Conservation (phyloP, 371 early-diverging fungal species). For the Mucor piriformis region DNA sequence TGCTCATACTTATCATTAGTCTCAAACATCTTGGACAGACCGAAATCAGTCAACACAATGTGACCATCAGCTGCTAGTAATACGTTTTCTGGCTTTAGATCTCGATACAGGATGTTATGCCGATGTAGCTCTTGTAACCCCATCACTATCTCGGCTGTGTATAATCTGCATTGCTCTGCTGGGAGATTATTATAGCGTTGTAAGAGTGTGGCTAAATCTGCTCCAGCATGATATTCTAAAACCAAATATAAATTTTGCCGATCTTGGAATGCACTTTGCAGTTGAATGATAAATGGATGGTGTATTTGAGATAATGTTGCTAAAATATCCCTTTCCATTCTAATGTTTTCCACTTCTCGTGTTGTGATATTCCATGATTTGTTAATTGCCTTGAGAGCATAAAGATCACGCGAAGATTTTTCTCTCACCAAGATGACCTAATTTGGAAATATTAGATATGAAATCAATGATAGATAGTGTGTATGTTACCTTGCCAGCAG, state of each 20-base stretch:
- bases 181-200: slow-evolving; percentile 34
- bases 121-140: slow-evolving; percentile 80
- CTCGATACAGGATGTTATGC: slow-evolving; percentile 76
- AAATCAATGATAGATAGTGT: neutral
- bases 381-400: slow-evolving; percentile 95
- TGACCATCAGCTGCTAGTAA: slow-evolving; percentile 69
- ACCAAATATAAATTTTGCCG: slow-evolving; percentile 89
- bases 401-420: slow-evolving; percentile 57
- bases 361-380: slow-evolving; percentile 87
- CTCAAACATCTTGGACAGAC: slow-evolving; percentile 66
- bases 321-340: slow-evolving; percentile 50
- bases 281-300: slow-evolving; percentile 94
- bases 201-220: slow-evolving; percentile 70
- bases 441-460: neutral
- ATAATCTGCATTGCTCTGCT: slow-evolving; percentile 59
- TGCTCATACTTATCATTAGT: slow-evolving; percentile 46
- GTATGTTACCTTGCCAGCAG: slow-evolving; percentile 55
- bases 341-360: slow-evolving; percentile 81
- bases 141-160: slow-evolving; percentile 79
- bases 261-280: slow-evolving; percentile 94
- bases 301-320: slow-evolving; percentile 40
- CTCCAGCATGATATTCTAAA: slow-evolving; percentile 83
- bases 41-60: slow-evolving; percentile 75
- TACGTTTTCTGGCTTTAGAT: slow-evolving; percentile 72
- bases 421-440: slow-evolving; percentile 83